Conservation (phyloP, 768 basidiomycete species). For the Russula emetica region DNA sequence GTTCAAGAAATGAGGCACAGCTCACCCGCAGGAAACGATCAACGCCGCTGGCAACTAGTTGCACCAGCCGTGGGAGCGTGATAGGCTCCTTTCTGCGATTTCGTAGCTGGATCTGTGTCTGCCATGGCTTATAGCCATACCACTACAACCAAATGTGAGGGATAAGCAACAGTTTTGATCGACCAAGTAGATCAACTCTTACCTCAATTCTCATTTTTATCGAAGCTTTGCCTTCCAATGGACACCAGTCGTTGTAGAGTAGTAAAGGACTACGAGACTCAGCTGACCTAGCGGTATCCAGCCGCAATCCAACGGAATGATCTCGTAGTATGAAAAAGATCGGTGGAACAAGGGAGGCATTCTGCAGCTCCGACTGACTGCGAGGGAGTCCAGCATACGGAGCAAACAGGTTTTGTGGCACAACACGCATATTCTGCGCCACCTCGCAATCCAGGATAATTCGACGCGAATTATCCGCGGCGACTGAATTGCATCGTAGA, state of each 20-base stretch:
- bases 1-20: background rate
- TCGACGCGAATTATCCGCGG: conserved; percentile 3
- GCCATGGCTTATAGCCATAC: conserved; percentile 17
- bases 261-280: conserved; percentile 7
- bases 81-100: conserved; percentile 21
- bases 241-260: conserved; percentile 12
- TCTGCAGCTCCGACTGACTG: conserved; percentile 14
- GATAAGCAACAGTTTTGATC: background rate
- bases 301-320: conserved; percentile 12
- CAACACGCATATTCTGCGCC: background rate
- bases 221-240: conserved; percentile 21
- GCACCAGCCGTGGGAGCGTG: conserved; percentile 17
- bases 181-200: background rate
- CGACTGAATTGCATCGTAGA: conserved; percentile 20
- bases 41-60: conserved; percentile 20
- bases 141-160: conserved; percentile 1
- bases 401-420: conserved; percentile 16
- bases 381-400: conserved; percentile 23
- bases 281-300: conserved; percentile 12
- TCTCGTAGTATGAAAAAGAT: conserved; percentile 17
- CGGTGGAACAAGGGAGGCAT: conserved; percentile 4
- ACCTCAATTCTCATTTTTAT: conserved; percentile 23
- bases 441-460: conserved; percentile 16
- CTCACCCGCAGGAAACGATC: conserved; percentile 22
- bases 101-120: conserved; percentile 23